Percentiles rank a stretch among this genome's conserved stretches.
Evolutionary conservation across 1,284 basidiomycete genomes (phyloP).

Genomic region (Papiliotrema laurentii): DNA sequence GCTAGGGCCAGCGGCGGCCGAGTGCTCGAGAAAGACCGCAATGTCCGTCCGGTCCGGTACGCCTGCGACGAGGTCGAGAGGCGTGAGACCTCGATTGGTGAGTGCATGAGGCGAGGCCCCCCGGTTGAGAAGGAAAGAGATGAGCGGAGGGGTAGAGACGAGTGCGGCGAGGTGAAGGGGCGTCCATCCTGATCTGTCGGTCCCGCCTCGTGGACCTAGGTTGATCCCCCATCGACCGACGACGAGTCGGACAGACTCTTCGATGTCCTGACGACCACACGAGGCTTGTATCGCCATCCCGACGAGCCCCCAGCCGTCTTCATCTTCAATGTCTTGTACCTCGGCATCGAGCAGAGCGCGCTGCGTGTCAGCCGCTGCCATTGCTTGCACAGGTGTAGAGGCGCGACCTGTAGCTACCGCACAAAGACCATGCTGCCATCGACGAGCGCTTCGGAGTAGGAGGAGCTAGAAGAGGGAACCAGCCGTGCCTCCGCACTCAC

Average conservation of each 20-base stretch:
- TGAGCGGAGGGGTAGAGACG: conserved; percentile 80
- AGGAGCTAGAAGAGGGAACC: too few species aligned
- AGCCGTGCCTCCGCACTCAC: too few species aligned
- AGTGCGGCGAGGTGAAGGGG: conserved; percentile 91
- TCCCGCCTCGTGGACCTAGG: conserved; percentile 24
- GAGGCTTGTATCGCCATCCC: conserved; percentile 69
- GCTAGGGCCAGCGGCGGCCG: conserved; percentile 10
- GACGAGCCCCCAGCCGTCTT: conserved; percentile 74
- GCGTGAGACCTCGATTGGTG: conserved; percentile 70
- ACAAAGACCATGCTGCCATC: too few species aligned
- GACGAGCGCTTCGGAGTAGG: too few species aligned
- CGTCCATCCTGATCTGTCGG: conserved; percentile 67
- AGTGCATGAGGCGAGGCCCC: conserved; percentile 74
- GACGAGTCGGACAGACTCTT: conserved; percentile 78
- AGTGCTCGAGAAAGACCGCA: conserved; percentile 63
- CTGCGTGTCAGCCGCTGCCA: conserved; percentile 14
- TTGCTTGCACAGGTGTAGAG: neutral
- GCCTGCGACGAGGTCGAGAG: conserved; percentile 76
- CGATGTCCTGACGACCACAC: conserved; percentile 71
- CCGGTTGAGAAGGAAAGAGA: conserved; percentile 87
- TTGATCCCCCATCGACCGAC: conserved; percentile 65
- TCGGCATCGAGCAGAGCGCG: conserved; percentile 30
- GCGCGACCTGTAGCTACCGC: too few species aligned
- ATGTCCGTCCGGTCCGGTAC: conserved; percentile 75
- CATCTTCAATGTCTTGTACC: conserved; percentile 56